Evolutionary conservation across 2,329 filamentous ascomycete species (phyloP), one percentile per base, ranked within the genome.

Genomic region (Aspergillus brunneoviolaceus): DNA sequence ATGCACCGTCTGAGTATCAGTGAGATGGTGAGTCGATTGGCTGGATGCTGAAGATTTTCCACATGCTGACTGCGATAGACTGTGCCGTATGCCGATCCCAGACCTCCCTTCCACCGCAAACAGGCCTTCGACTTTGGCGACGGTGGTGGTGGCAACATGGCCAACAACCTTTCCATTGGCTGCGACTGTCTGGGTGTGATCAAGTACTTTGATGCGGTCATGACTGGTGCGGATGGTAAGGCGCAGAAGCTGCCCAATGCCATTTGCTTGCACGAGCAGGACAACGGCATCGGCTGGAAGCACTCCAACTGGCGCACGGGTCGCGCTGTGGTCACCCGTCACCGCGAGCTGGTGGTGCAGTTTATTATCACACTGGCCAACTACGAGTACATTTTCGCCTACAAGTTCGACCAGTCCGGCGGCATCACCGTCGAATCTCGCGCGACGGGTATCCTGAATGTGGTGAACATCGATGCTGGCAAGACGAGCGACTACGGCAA

Each of bases 51-150:
- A 14, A 31, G 33, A 16, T 4, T 16, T 11, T 27, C 27, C 49
- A 27, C 35, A 33, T 3, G 14, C 58, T 65, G 25, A 64, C 12
- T 31, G 1, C 1, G 2, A 12, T 21, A 71, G 72, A 74, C 72
- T 1, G 86, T 89, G 0, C 87, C 87, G 0, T 91, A 90, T 64
- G 87, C 80, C 3, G 88, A 90, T 66, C 85, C 85, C 0, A 82
- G 88, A 1, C 76, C 81, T 0, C 88, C 87, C 0, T 90, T 85
- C 70, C 86, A 88, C 55, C 82, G 87, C 48, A 91, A 91, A 71
- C 85, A 87, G 56, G 88, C 88, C 0, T 90, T 91, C 66, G 88
- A 91, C 66, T 84, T 91, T 61, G 89, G 89, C 7, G 87, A 91
- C 60, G 86, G 83, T 10, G 88, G 88, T 5, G 84, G 86, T 25